These are phyloP conservation scores for Colletotrichum somersetense DNA, from an alignment of 2,329 filamentous ascomycete species.

Conservation along the genomic window DNA sequence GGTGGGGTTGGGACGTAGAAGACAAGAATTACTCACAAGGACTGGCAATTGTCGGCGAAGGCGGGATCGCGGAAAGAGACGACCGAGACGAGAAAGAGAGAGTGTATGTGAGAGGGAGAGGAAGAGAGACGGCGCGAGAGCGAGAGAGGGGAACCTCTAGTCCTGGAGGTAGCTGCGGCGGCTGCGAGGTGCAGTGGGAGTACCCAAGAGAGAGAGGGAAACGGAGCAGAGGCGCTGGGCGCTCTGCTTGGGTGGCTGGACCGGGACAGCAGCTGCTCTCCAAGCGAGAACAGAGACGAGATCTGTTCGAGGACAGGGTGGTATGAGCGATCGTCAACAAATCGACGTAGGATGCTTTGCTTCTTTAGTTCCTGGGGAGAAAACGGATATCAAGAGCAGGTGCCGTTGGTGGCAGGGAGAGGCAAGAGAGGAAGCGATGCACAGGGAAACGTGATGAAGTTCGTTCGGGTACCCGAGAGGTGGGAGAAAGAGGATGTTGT, in stretches of 20 bases:
- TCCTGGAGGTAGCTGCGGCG: slow-evolving; percentile 8
- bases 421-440: slow-evolving; percentile 13
- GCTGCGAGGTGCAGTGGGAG: slow-evolving; percentile 5
- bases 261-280: slow-evolving; percentile 9
- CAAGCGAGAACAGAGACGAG: slow-evolving; percentile 7
- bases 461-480: slow-evolving; percentile 28
- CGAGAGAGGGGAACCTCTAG: slow-evolving; percentile 1
- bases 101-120: background rate
- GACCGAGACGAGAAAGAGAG: background rate
- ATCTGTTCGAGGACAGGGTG: slow-evolving; percentile 5
- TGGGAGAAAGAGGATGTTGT: slow-evolving; percentile 35
- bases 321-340: background rate
- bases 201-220: slow-evolving; percentile 2
- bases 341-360: too few relatives aligned
- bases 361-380: background rate
- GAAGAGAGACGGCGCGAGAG: background rate
- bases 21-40: slow-evolving; percentile 36
- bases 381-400: slow-evolving; percentile 4
- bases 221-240: slow-evolving; percentile 18
- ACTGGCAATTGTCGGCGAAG: slow-evolving; percentile 29
- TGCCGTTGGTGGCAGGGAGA: slow-evolving; percentile 23
- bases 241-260: slow-evolving; percentile 18
- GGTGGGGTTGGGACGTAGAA: slow-evolving; percentile 21
- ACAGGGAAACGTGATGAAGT: slow-evolving; percentile 29
- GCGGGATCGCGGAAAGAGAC: slow-evolving; percentile 22